phyloP scores from a whole-genome alignment of 1,284 basidiomycete genomes.

The Cryptococcus sp. region DNA sequence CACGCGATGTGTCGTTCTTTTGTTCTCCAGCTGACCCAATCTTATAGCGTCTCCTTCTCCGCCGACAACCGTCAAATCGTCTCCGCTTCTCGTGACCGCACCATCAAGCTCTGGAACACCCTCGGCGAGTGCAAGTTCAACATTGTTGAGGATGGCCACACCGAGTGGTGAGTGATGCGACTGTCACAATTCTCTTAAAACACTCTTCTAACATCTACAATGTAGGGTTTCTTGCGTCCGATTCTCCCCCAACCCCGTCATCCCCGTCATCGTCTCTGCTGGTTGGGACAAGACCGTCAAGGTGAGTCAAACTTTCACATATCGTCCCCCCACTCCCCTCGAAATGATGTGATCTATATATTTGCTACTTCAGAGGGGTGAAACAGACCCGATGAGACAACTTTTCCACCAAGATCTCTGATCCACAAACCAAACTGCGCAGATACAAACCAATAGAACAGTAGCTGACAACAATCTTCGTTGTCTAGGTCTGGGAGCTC shows the following conservation, averaged over 20 bases:
- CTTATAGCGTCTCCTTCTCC: slow-evolving; percentile 77
- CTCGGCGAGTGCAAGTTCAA: slow-evolving; percentile 99
- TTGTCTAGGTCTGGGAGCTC: slow-evolving; percentile 92
- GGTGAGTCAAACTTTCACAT: slow-evolving; percentile 61
- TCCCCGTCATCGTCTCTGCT: slow-evolving; percentile 98
- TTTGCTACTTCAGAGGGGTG: slow-evolving; percentile 82
- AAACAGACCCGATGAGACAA: slow-evolving; percentile 66
- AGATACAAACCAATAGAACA: not conserved
- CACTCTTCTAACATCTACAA: slow-evolving; percentile 5
- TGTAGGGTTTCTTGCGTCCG: slow-evolving; percentile 96
- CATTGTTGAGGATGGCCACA: slow-evolving; percentile 98
- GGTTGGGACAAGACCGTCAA: slow-evolving; percentile 99
- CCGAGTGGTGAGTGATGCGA: slow-evolving; percentile 69
- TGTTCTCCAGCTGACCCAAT: not conserved
- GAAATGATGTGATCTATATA: slow-evolving; percentile 63
- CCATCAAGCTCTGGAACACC: slow-evolving; percentile 99
- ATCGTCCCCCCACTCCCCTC: slow-evolving; percentile 16
- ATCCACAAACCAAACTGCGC: slow-evolving; percentile 44
- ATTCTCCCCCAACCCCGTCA: slow-evolving; percentile 97
- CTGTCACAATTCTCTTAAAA: slow-evolving; percentile 30
- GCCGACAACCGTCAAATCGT: slow-evolving; percentile 99
- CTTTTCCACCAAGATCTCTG: slow-evolving; percentile 75
- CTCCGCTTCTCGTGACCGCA: slow-evolving; percentile 92
- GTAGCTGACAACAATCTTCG: slow-evolving; percentile 12
- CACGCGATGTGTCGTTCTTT: no score